Conservation (phyloP, 768 basidiomycete genomes). For the Dacryopinax spathularia region DNA sequence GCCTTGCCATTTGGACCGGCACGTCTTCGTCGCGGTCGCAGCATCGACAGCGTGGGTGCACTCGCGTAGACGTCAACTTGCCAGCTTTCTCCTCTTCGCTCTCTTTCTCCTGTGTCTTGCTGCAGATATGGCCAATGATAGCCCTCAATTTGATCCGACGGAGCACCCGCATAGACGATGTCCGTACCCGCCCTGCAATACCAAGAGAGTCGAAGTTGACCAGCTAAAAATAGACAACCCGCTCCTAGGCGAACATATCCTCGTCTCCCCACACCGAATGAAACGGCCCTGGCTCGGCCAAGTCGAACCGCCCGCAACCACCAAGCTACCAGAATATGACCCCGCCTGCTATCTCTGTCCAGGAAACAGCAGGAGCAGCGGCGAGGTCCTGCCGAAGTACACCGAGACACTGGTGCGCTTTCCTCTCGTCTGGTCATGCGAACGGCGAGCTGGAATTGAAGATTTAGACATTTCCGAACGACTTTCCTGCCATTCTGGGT, state of each 20-base stretch:
- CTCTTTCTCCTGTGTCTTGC: neutral
- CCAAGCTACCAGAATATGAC: slow-evolving; percentile 48
- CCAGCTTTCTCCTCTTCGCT: neutral
- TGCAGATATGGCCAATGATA: neutral
- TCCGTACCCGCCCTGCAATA: slow-evolving; percentile 15
- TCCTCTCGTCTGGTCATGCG: neutral
- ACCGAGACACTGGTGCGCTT: slow-evolving; percentile 38
- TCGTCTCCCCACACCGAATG: slow-evolving; percentile 80
- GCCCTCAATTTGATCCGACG: slow-evolving; percentile 14
- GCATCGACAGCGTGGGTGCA: no score
- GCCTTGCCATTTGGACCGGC: neutral
- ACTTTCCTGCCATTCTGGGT: slow-evolving; percentile 67
- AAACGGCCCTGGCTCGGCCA: slow-evolving; percentile 89
- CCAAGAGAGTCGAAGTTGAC: neutral
- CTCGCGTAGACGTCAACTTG: neutral
- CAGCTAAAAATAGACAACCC: no score
- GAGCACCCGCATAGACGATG: slow-evolving; percentile 22
- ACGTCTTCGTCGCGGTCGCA: neutral
- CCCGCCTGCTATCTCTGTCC: slow-evolving; percentile 76
- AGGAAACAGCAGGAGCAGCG: slow-evolving; percentile 63
- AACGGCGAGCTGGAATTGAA: neutral
- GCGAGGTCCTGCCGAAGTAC: slow-evolving; percentile 52
- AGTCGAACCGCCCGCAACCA: slow-evolving; percentile 46
- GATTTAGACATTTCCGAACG: slow-evolving; percentile 49
- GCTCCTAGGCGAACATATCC: slow-evolving; percentile 55